phyloP scores from a whole-genome alignment of 1,284 basidiomycete species.

The Trichosporon coremiiforme region DNA sequence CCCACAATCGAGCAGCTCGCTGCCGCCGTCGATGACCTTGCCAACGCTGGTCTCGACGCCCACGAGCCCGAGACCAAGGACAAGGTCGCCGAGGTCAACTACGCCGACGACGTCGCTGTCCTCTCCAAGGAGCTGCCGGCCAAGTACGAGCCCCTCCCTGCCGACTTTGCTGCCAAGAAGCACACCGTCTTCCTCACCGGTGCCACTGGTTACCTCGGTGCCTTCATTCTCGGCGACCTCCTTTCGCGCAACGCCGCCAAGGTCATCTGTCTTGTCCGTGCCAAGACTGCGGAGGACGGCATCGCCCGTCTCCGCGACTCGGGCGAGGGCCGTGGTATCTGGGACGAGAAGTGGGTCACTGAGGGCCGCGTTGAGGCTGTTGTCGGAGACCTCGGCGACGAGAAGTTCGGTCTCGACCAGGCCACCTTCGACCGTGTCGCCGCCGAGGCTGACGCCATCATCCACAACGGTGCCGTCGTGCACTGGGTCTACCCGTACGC shows the following conservation, averaged over 20 bases:
- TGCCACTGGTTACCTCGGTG: conserved; percentile 95
- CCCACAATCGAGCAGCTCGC: conserved; percentile 86
- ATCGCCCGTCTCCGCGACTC: conserved; percentile 72
- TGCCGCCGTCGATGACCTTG: conserved; percentile 72
- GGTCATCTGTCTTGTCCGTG: conserved; percentile 89
- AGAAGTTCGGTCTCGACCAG: conserved; percentile 73
- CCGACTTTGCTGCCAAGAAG: conserved; percentile 62
- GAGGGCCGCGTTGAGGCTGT: conserved; percentile 76
- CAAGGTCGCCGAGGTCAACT: conserved; percentile 56
- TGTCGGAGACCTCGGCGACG: conserved; percentile 80
- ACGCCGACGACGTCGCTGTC: conserved; percentile 75
- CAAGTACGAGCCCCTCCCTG: conserved; percentile 64
- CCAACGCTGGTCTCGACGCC: conserved; percentile 79
- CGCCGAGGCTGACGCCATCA: conserved; percentile 75
- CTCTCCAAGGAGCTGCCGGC: conserved; percentile 66
- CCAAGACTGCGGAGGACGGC: conserved; percentile 66
- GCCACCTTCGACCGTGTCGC: conserved; percentile 71
- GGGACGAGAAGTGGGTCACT: conserved; percentile 84
- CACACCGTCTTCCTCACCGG: conserved; percentile 92
- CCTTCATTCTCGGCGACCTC: conserved; percentile 84
- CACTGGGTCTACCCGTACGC: conserved; percentile 99
- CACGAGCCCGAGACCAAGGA: conserved; percentile 55
- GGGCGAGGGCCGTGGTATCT: conserved; percentile 82
- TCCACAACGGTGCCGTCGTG: conserved; percentile 97
- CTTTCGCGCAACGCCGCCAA: conserved; percentile 72